Evolutionary conservation across 2,329 filamentous ascomycete species (phyloP).

Genomic region (Ambrosiella beaveri): DNA sequence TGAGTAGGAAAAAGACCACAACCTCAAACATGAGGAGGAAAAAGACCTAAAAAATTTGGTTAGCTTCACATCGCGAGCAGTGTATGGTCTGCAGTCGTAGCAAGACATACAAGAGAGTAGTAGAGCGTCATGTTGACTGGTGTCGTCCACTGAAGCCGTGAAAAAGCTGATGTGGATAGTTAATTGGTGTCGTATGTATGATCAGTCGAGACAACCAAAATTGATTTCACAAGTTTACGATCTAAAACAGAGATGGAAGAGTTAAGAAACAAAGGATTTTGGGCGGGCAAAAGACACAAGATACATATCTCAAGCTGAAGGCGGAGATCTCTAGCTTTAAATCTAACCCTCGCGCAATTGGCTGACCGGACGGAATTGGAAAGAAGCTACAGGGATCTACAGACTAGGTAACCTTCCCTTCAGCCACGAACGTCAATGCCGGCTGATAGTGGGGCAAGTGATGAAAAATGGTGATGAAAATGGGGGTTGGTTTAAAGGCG

Average conservation of each 20-base stretch:
- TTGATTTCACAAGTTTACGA: background rate
- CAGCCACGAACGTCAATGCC: too few relatives aligned
- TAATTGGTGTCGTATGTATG: too few relatives aligned
- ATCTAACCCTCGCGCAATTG: background rate
- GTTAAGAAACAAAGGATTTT: background rate
- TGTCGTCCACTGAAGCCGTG: background rate
- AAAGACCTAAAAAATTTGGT: conserved; percentile 46
- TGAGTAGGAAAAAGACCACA: conserved; percentile 59
- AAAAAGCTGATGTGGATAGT: background rate
- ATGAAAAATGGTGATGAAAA: too few relatives aligned
- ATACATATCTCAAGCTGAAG: background rate
- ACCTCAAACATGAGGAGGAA: conserved; percentile 69
- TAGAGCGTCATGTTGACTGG: conserved; percentile 38
- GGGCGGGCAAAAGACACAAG: background rate
- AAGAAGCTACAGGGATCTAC: conserved; percentile 1
- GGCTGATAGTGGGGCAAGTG: too few relatives aligned
- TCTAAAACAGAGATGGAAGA: background rate
- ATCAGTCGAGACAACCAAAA: too few relatives aligned
- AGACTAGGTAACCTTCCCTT: background rate
- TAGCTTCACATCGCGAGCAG: background rate
- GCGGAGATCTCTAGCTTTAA: conserved; percentile 5
- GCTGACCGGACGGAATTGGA: background rate
- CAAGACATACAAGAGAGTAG: conserved; percentile 33
- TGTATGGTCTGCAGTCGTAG: background rate
- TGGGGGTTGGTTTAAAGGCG: too few relatives aligned